Conservation (phyloP, 331 rosid species). For the Stylosanthes scabra region DNA sequence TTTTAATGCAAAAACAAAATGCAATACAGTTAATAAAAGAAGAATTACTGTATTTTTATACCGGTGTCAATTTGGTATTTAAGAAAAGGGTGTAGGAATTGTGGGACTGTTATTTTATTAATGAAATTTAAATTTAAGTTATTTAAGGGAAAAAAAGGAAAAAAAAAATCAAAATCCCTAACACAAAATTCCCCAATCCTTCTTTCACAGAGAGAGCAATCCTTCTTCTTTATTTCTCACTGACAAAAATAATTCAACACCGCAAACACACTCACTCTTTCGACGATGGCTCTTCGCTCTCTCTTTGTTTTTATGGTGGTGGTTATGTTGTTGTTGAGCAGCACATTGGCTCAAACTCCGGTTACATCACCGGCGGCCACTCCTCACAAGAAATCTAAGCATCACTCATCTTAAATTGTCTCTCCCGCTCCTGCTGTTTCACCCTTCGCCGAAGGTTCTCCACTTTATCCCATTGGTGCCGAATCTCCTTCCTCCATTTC, state of each 20-base stretch:
- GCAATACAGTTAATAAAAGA: too few relatives aligned
- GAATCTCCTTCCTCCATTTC: conserved; percentile 42
- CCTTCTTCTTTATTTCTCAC: too few relatives aligned
- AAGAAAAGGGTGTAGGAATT: too few relatives aligned
- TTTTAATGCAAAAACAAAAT: too few relatives aligned
- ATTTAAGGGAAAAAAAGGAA: too few relatives aligned
- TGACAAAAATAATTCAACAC: background rate
- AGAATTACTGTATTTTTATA: too few relatives aligned
- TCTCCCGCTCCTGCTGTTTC: conserved; percentile 34
- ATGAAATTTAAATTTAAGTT: too few relatives aligned
- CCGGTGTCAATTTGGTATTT: too few relatives aligned
- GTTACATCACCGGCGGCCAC: conserved; percentile 33
- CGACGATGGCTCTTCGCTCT: conserved; percentile 38
- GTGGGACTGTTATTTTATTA: too few relatives aligned
- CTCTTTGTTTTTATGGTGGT: conserved; percentile 28
- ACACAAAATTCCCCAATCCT: too few relatives aligned
- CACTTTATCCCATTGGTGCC: background rate
- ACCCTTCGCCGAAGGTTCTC: background rate
- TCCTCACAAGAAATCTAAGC: conserved; percentile 23
- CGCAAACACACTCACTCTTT: background rate
- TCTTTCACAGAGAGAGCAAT: too few relatives aligned
- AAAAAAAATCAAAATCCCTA: too few relatives aligned
- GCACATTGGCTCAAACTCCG: conserved; percentile 54
- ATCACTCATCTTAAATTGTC: background rate
- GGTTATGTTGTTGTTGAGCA: conserved; percentile 44